Base-by-base conservation (phyloP, 2,329 filamentous ascomycete genomes). In the Chrysosporium queenslandicum region DNA sequence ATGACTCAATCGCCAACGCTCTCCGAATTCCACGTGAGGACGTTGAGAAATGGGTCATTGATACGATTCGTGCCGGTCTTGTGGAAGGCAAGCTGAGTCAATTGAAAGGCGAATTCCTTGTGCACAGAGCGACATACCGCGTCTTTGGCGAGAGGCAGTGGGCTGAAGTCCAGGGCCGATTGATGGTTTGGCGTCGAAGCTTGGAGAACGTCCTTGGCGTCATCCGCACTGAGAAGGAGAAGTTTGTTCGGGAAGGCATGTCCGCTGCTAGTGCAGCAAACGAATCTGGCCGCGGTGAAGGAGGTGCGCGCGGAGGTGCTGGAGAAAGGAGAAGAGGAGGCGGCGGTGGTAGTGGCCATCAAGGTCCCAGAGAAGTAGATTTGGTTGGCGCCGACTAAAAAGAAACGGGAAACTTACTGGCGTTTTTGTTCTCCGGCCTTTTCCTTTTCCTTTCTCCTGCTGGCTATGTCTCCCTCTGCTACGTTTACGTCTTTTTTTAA, bases 131-230 rank as follows among this genome's bases (percentile, higher is more conserved):
- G 63, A 95, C 89, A 55, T 96, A 97, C 79, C 85, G 92, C 57
- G 90, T 96, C 51, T 98, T 98, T 65, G 88, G 88, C 61, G 88
- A 95, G 76, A 94, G 94, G 78, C 92, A 98, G 76, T 98, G 94
- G 89, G 82, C 86, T 61, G 91, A 98, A 76, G 85, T 98, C 50
- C 86, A 88, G 56, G 87, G 86, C 58, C 80, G 91, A 57, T 76
- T 98, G 63, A 90, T 95, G 72, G 86, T 89, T 69, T 97, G 91
- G 91, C 83, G 86, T 69, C 78, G 81, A 61, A 91, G 87, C 61
- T 75, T 97, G 63, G 79, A 81, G 65, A 82, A 81, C 60, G 89
- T 98, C 16, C 75, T 94, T 60, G 75, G 77, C 52, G 87, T 92
- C 42, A 79, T 97, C 59, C 81, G 83, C 64, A 76, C 80, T 66